These are phyloP conservation scores for Spergularia bocconei DNA, from an alignment of 148 eudicot species.

Conservation along the genomic window DNA sequence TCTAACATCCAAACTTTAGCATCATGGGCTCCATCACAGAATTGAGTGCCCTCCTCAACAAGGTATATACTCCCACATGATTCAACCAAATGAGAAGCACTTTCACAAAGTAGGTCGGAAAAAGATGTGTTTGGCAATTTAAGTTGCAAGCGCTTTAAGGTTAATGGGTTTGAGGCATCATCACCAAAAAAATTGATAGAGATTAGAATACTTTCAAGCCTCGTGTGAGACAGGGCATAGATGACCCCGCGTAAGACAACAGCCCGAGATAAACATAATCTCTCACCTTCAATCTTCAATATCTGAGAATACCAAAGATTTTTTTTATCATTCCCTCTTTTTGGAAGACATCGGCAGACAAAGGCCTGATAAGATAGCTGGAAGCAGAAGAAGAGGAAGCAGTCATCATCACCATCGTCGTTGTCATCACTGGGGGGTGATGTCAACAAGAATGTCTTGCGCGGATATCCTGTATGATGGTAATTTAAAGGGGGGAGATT, in stretches of 20 bases:
- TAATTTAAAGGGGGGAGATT: not conserved
- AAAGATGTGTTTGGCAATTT: not conserved
- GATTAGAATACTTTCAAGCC: no score
- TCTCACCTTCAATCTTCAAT: constrained; percentile 4
- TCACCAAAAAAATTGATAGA: not conserved
- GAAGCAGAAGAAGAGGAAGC: not conserved
- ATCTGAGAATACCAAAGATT: not conserved
- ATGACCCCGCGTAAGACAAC: no score
- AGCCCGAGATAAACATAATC: not conserved
- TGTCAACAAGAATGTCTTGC: not conserved
- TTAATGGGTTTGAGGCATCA: not conserved
- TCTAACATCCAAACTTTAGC: constrained; percentile 17
- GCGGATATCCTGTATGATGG: not conserved
- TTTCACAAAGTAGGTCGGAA: not conserved
- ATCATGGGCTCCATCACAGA: not conserved
- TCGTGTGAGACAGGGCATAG: no score
- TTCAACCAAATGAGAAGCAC: not conserved
- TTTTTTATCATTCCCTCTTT: not conserved
- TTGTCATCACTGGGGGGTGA: not conserved
- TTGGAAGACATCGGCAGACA: not conserved
- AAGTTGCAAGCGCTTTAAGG: not conserved
- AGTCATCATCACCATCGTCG: not conserved
- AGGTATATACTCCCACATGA: constrained; percentile 1
- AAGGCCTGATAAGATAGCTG: not conserved
- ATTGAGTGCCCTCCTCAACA: not conserved